Evolutionary conservation across 1,139 yeast genomes (phyloP).

Genomic region (Williopsis jadinii): DNA sequence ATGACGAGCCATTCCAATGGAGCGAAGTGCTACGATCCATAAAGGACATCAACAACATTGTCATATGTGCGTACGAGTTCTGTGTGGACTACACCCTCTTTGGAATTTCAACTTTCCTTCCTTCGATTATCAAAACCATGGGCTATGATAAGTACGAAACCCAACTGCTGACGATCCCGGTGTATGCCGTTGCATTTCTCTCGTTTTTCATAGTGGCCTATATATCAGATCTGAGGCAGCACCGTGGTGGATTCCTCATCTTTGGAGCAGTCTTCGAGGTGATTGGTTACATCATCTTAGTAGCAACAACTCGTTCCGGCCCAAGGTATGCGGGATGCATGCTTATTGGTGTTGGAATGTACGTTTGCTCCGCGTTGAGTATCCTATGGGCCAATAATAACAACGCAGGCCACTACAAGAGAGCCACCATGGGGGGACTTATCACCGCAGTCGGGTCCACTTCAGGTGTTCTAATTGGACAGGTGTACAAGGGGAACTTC

Average conservation of each 20-base stretch:
- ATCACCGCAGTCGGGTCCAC: slow-evolving; percentile 39
- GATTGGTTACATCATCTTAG: slow-evolving; percentile 34
- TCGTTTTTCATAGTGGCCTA: slow-evolving; percentile 32
- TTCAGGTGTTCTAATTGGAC: slow-evolving; percentile 42
- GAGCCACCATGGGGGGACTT: slow-evolving; percentile 39
- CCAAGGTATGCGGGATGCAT: slow-evolving; percentile 44
- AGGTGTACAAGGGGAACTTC: slow-evolving; percentile 28
- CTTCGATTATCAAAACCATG: slow-evolving; percentile 37
- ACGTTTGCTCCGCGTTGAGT: slow-evolving; percentile 36
- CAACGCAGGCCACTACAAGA: slow-evolving; percentile 37
- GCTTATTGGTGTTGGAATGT: slow-evolving; percentile 35
- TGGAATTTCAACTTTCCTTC: slow-evolving; percentile 43
- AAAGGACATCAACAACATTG: slow-evolving; percentile 33
- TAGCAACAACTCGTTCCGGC: slow-evolving; percentile 25
- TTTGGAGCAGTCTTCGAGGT: slow-evolving; percentile 30
- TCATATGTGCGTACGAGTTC: slow-evolving; percentile 37
- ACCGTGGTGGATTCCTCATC: slow-evolving; percentile 30
- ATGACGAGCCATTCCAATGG: slow-evolving; percentile 34
- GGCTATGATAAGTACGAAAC: slow-evolving; percentile 38
- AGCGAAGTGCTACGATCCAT: slow-evolving; percentile 34
- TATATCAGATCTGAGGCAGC: slow-evolving; percentile 33
- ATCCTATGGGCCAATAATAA: slow-evolving; percentile 41
- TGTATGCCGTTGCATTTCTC: slow-evolving; percentile 37
- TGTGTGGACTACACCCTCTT: slow-evolving; percentile 40
- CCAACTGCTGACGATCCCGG: slow-evolving; percentile 44